Evolutionary conservation across 2,329 filamentous ascomycete genomes (phyloP).

Genomic region (Pseudogymnoascus sp.): DNA sequence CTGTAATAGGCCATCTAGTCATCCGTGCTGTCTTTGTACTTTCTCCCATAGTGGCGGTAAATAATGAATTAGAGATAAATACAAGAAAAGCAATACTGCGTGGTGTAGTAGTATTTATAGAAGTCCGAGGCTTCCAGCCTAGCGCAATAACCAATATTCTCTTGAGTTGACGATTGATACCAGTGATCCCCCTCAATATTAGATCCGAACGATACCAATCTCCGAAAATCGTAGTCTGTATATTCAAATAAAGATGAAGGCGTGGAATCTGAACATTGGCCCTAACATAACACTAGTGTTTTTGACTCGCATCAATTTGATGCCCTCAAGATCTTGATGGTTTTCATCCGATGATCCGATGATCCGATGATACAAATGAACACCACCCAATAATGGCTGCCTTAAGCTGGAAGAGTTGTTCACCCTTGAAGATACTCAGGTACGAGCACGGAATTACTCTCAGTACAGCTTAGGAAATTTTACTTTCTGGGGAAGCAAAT

Average conservation of each 20-base stretch:
- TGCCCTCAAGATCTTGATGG: not conserved
- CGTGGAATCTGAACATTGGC: not conserved
- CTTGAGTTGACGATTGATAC: not conserved
- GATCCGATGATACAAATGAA: not conserved
- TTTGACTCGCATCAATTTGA: not conserved
- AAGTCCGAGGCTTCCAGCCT: not conserved
- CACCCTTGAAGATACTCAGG: not conserved
- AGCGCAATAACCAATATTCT: not conserved
- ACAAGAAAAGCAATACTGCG: not conserved
- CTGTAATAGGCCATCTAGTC: not conserved
- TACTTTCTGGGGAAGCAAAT: not conserved
- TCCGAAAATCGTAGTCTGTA: not conserved
- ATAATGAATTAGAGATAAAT: not conserved
- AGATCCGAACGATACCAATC: not conserved
- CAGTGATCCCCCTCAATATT: too few species aligned
- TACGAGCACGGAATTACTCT: not conserved
- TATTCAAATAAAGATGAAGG: not conserved
- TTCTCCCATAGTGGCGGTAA: not conserved
- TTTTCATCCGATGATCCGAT: not conserved
- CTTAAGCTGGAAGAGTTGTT: not conserved
- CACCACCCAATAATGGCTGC: not conserved
- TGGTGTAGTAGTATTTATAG: not conserved
- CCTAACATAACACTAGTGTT: not conserved
- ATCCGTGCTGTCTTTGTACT: not conserved
- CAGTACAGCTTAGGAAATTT: not conserved